These are phyloP conservation scores for Clarkia xantiana DNA, from an alignment of 345 rosid species.

Conservation along the genomic window DNA sequence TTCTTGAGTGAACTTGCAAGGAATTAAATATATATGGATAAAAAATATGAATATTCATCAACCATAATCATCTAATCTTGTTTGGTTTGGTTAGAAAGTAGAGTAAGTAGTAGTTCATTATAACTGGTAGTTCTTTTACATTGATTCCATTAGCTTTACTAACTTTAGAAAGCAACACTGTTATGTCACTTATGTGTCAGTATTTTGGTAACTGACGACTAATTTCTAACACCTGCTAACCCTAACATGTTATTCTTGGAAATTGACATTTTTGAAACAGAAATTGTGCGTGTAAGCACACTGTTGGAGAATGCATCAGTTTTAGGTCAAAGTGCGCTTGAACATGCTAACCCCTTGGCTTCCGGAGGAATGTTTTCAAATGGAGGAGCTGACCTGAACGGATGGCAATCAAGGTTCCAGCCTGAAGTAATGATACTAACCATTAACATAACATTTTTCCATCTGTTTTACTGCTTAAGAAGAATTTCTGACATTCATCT, in stretches of 20 bases:
- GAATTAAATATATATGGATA: too few relatives aligned
- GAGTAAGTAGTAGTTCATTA: not conserved
- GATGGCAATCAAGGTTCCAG: conserved; percentile 91
- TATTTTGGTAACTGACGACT: conserved; percentile 39
- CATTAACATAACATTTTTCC: conserved; percentile 83
- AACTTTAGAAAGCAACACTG: not conserved
- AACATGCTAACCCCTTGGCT: conserved; percentile 84
- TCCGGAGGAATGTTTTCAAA: conserved; percentile 87
- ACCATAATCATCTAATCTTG: too few relatives aligned
- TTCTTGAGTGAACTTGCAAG: too few relatives aligned
- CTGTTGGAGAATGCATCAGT: conserved; percentile 99
- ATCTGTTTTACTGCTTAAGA: conserved; percentile 45
- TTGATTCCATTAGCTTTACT: conserved; percentile 1
- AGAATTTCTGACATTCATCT: conserved; percentile 40
- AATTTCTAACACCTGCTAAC: conserved; percentile 69
- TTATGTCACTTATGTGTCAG: conserved; percentile 10
- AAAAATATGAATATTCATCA: too few relatives aligned
- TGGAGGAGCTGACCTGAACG: conserved; percentile 83
- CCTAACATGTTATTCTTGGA: conserved; percentile 86
- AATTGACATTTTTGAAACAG: conserved; percentile 97
- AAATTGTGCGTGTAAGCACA: conserved; percentile 95
- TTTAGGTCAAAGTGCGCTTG: conserved; percentile 96
- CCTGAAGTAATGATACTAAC: conserved; percentile 99
- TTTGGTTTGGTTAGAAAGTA: too few relatives aligned
- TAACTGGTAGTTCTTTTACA: not conserved